Evolutionary conservation across 768 basidiomycete species (phyloP).

Genomic region (Leccinum uliginosum): DNA sequence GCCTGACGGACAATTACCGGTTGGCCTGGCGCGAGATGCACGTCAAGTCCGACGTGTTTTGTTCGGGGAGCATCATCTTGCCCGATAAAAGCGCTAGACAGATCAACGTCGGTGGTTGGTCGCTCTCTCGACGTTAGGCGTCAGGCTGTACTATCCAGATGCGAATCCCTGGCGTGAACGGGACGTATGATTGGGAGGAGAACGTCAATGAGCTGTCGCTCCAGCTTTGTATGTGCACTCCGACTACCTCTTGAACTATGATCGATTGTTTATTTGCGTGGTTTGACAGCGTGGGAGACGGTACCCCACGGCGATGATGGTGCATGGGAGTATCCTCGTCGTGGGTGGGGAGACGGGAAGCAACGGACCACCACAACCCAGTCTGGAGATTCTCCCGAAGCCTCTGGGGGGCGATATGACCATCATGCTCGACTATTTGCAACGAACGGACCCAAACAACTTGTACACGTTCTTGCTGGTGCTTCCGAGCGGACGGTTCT

Average conservation of each 20-base stretch:
- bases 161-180: slow-evolving; percentile 64
- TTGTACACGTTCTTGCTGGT: slow-evolving; percentile 75
- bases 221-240: slow-evolving; percentile 46
- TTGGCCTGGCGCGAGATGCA: slow-evolving; percentile 75
- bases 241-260: background rate
- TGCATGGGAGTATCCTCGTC: slow-evolving; percentile 69
- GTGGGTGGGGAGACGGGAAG: slow-evolving; percentile 73
- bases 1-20: slow-evolving; percentile 40
- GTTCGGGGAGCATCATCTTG: slow-evolving; percentile 66
- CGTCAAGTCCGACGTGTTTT: slow-evolving; percentile 75
- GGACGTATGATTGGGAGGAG: slow-evolving; percentile 80
- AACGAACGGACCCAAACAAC: slow-evolving; percentile 74
- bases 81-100: slow-evolving; percentile 61
- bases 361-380: slow-evolving; percentile 63
- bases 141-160: slow-evolving; percentile 69
- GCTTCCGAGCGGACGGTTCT: slow-evolving; percentile 65
- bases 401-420: slow-evolving; percentile 60
- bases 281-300: slow-evolving; percentile 54
- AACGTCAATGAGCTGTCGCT: slow-evolving; percentile 51
- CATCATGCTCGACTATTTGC: slow-evolving; percentile 59
- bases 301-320: slow-evolving; percentile 65
- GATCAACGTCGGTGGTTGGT: slow-evolving; percentile 48
- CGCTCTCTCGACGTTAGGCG: slow-evolving; percentile 66
- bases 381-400: slow-evolving; percentile 66
- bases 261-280: no score